Percentiles rank a stretch among this genome's conserved stretches.
phyloP scores from a whole-genome alignment of 805 yeast species.

The Torulaspora indica region DNA sequence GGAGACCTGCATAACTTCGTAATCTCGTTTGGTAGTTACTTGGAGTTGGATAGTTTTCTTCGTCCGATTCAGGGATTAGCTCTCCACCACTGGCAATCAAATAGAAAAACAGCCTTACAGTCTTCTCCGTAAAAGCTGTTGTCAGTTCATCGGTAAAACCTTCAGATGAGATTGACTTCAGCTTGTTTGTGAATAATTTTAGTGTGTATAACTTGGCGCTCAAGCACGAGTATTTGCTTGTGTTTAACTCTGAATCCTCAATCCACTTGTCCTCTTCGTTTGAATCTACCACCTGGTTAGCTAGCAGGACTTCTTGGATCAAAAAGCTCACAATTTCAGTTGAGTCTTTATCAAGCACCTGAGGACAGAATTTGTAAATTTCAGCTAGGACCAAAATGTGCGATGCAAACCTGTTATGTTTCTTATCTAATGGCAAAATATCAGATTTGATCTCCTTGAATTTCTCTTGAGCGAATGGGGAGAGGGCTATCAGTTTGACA shows the following conservation, averaged over 20 bases:
- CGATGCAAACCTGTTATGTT: slow-evolving; percentile 43
- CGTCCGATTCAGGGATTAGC: slow-evolving; percentile 44
- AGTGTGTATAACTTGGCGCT: slow-evolving; percentile 51
- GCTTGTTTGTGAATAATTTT: slow-evolving; percentile 54
- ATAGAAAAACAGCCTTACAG: slow-evolving; percentile 60
- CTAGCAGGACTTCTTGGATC: slow-evolving; percentile 56
- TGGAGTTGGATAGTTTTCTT: slow-evolving; percentile 57
- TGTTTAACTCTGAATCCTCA: slow-evolving; percentile 42
- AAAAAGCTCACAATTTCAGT: slow-evolving; percentile 56
- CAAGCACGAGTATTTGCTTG: slow-evolving; percentile 36
- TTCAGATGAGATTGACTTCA: slow-evolving; percentile 38
- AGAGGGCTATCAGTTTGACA: slow-evolving; percentile 50
- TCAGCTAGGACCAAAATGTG: slow-evolving; percentile 59
- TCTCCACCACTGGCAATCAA: slow-evolving; percentile 77
- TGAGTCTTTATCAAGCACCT: slow-evolving; percentile 47
- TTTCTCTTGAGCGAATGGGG: slow-evolving; percentile 40
- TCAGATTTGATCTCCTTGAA: slow-evolving; percentile 39
- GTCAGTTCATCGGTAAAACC: slow-evolving; percentile 38
- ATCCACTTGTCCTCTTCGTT: slow-evolving; percentile 43
- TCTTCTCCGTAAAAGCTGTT: slow-evolving; percentile 52
- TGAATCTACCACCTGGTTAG: slow-evolving; percentile 40
- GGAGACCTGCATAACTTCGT: slow-evolving; percentile 63
- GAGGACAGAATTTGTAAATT: slow-evolving; percentile 47
- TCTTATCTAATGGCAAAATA: slow-evolving; percentile 49
- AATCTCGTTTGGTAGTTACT: slow-evolving; percentile 52